Conservation (phyloP, 2,329 filamentous ascomycete species). For the Hirsutella thompsonii region DNA sequence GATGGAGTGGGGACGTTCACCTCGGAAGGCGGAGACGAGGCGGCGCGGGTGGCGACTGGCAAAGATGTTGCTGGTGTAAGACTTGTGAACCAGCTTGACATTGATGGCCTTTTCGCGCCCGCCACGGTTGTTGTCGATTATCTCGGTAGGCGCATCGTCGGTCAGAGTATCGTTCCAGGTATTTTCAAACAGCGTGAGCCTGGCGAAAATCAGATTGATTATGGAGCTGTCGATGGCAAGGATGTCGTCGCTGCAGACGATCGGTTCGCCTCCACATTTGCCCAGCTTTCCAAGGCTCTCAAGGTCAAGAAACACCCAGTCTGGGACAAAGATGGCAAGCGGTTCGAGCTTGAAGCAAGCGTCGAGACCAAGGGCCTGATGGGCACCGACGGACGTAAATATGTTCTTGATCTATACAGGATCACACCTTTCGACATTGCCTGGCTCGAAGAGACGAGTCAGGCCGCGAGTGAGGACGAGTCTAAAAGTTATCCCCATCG, state of each 20-base stretch:
- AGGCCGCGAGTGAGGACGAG: slow-evolving; percentile 27
- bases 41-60: slow-evolving; percentile 85
- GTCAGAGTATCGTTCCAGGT: slow-evolving; percentile 93
- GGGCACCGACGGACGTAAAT: slow-evolving; percentile 91
- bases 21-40: slow-evolving; percentile 91
- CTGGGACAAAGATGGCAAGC: slow-evolving; percentile 91
- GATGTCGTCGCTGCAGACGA: slow-evolving; percentile 87
- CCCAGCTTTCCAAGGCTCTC: slow-evolving; percentile 80
- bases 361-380: slow-evolving; percentile 97
- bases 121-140: slow-evolving; percentile 96
- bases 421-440: slow-evolving; percentile 82
- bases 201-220: slow-evolving; percentile 97
- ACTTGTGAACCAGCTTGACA: slow-evolving; percentile 93
- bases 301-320: slow-evolving; percentile 91
- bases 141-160: slow-evolving; percentile 90
- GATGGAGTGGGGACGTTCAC: slow-evolving; percentile 97
- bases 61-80: slow-evolving; percentile 94
- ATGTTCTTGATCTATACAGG: slow-evolving; percentile 92
- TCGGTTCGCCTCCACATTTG: slow-evolving; percentile 70
- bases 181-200: slow-evolving; percentile 98
- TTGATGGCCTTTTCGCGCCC: slow-evolving; percentile 85
- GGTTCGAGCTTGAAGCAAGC: slow-evolving; percentile 84
- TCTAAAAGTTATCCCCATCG: slow-evolving; percentile 69
- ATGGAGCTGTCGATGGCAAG: slow-evolving; percentile 94
- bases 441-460: slow-evolving; percentile 71